Base-by-base conservation (phyloP, 208 protist genomes). In the Strigomonas galati region DNA sequence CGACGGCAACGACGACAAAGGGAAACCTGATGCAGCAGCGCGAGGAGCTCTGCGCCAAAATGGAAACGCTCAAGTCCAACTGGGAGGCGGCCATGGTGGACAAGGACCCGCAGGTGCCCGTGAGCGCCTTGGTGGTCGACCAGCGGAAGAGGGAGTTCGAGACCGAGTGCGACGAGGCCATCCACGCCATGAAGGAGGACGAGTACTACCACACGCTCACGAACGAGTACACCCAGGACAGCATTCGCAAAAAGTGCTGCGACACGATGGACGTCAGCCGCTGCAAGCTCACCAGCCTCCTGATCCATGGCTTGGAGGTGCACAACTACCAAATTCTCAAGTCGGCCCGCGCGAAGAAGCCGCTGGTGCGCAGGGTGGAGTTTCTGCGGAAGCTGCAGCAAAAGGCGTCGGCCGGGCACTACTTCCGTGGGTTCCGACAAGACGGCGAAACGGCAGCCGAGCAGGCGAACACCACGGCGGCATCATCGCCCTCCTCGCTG, bases 311-410 rank as follows among this genome's bases (percentile, higher is more conserved):
- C 23, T 37, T 88, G 19, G 71, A 84, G 62, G 85, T 91, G 68
- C 78, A 89, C 72, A 97, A 95, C 72, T 97, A 90, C 71, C 83
- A 93, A 59, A 69, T 91, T 7, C 67, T 69, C 30, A 89, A 85
- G 65, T 35, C 19, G 21, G 59, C 72, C 15, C 66, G 71, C 51
- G 56, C 63, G 17, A 53, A 65, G 30, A 58, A 71, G 40, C 67
- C 59, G 12, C 26, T 97, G 23, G 76, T 84, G 17, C 71, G 76
- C 65, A 97, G 96, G 66, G 52, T 93, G 21, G 68, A 77, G n/a
- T 93, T 95, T 64, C 26, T 97, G 55, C 74, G 92, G 17, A 62
- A 74, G 51, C 54, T 94, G 14, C 82, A 96, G 55, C 48, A 69
- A 30, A 70, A 72, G 31, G 61, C 51, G 37, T 51, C 43, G 63